Base-by-base conservation (phyloP, 2,329 filamentous ascomycete species). In the Fusarium beomiforme region DNA sequence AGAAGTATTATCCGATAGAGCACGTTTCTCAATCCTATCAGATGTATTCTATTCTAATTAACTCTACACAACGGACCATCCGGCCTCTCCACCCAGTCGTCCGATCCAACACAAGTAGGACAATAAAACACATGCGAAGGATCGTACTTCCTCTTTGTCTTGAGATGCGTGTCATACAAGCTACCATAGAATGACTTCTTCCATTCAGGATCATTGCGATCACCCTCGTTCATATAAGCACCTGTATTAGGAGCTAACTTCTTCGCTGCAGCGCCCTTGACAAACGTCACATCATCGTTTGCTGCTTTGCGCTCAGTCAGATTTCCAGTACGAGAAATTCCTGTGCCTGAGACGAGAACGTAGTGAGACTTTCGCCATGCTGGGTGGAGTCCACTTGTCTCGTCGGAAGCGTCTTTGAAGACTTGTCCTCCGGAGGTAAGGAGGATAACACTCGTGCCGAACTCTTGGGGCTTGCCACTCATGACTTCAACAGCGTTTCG, bases 31-130 rank as follows among this genome's bases (percentile, higher is more conserved):
- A 4, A 49, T 5, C 7, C 16, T 13, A 29, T 29, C 29, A 47
- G 44, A 16, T 5, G 10, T 19, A 12, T 39, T n/a, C 10, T 17
- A n/a, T 7, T 26, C 19, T 29, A 53, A 0, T 4, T 16, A 26
- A 36, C 50, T 33, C 41, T 69, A 26, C 69, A 71, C 4, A 69
- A 33, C 4, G 69, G 59, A 0, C 69, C 69, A 9, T 69, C 55
- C 3, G 68, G 53, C 1, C 5, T 50, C 10, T 69, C 69, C 12
- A 71, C 17, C 42, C 60, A 71, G 0, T 46, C 50, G 8, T 71
- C 69, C 3, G 69, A 69, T 8, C 69, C 69, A 16, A 71, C 68
- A 17, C 69, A 71, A 6, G 69, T 71, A 6, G 69, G 69, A 6
- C 69, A 71, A 17, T 69, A 71, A 8, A 71, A 69, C 3, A 58